A percentile compares a stretch with the other conserved stretches of the same genome.
Evolutionary conservation across 2,329 filamentous ascomycete genomes (phyloP).

Genomic region (Drechslerella coelobrocha): DNA sequence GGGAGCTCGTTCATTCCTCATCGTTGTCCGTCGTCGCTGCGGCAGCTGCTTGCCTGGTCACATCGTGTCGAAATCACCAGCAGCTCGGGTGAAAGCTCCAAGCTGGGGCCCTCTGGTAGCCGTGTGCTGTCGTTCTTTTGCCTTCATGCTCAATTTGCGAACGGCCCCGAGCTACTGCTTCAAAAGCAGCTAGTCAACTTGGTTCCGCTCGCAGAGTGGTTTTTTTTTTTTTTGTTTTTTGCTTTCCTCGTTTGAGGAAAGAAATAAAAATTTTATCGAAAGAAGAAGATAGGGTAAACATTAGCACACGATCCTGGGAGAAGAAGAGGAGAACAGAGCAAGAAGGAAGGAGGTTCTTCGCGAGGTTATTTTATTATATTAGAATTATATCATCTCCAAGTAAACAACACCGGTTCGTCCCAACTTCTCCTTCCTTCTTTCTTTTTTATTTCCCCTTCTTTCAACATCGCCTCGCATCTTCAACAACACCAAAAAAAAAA

Average conservation of each 20-base stretch:
- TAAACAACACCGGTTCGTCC: neutral
- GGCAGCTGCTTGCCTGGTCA: slow-evolving; percentile 3
- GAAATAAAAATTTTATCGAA: too few relatives aligned
- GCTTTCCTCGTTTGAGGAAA: too few relatives aligned
- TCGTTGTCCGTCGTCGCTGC: too few relatives aligned
- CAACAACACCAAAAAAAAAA: slow-evolving; percentile 19
- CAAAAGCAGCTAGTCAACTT: too few relatives aligned
- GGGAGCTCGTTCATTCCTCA: neutral
- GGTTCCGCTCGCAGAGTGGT: too few relatives aligned
- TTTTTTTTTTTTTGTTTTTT: too few relatives aligned
- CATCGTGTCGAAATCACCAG: neutral
- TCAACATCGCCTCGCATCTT: slow-evolving; percentile 1
- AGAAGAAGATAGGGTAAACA: too few relatives aligned
- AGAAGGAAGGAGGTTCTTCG: too few relatives aligned
- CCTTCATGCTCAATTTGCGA: neutral
- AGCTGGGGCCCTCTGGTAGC: neutral
- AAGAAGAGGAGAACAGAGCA: too few relatives aligned
- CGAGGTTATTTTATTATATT: too few relatives aligned
- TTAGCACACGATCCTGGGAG: too few relatives aligned
- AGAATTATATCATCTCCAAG: too few relatives aligned
- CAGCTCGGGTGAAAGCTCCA: slow-evolving; percentile 6
- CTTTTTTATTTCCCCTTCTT: slow-evolving; percentile 6
- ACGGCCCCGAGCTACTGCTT: neutral
- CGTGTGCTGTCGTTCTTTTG: neutral
- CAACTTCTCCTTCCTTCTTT: neutral